Evolutionary conservation across 176 grass and related monocot genomes (phyloP).

Genomic region (Juncus inflexus): DNA sequence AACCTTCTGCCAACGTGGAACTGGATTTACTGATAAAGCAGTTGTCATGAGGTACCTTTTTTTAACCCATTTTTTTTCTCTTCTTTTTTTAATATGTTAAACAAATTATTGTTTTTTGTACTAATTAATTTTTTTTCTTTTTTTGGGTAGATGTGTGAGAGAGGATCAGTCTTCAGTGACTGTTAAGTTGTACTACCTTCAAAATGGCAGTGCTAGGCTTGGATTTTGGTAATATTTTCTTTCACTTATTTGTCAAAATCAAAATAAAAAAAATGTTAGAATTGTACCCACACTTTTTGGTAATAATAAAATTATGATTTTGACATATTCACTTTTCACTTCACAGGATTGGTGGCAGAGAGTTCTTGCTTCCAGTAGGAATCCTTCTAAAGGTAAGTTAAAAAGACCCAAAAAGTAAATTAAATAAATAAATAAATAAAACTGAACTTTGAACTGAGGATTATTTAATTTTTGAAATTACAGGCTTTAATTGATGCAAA

Average conservation of each 20-base stretch:
- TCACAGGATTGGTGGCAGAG: slow-evolving; percentile 80
- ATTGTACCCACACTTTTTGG: not conserved
- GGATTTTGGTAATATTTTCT: slow-evolving; percentile 83
- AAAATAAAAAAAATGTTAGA: not conserved
- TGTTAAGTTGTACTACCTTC: slow-evolving; percentile 87
- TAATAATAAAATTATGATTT: no score
- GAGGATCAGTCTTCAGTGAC: slow-evolving; percentile 73
- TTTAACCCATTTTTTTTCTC: not conserved
- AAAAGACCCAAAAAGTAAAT: slow-evolving; percentile 22
- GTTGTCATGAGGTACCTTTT: slow-evolving; percentile 74
- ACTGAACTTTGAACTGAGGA: slow-evolving; percentile 10
- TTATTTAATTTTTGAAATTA: slow-evolving; percentile 31
- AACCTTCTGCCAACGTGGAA: slow-evolving; percentile 56
- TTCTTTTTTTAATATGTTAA: not conserved
- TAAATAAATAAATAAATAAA: slow-evolving; percentile 7
- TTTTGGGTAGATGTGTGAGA: slow-evolving; percentile 74
- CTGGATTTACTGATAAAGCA: slow-evolving; percentile 92
- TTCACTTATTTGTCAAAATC: slow-evolving; percentile 12
- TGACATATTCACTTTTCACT: not conserved
- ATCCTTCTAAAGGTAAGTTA: slow-evolving; percentile 80
- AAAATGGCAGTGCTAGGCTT: slow-evolving; percentile 95
- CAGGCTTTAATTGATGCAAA: slow-evolving; percentile 87
- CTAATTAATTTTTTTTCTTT: not conserved
- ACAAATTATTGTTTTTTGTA: not conserved
- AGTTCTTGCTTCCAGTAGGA: slow-evolving; percentile 89